Conservation (phyloP, 1,139 yeast species). For the Nakaseomyces delphensis region DNA sequence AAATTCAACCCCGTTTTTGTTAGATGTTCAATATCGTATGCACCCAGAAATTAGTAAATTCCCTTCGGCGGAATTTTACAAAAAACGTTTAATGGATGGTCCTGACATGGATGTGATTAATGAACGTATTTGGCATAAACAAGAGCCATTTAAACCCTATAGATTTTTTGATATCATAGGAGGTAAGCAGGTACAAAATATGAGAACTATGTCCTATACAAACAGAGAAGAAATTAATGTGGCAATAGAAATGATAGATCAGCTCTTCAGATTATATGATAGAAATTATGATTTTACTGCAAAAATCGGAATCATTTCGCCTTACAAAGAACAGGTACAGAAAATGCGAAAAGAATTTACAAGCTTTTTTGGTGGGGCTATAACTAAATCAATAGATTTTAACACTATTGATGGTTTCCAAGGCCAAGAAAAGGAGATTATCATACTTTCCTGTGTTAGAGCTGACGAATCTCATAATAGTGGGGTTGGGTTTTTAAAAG, state of each 20-base stretch:
- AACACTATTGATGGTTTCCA: constrained; percentile 97
- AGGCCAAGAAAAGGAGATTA: constrained; percentile 94
- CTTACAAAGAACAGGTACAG: constrained; percentile 80
- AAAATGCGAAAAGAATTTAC: constrained; percentile 50
- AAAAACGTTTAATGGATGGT: constrained; percentile 67
- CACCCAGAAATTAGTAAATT: constrained; percentile 83
- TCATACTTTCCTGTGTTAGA: constrained; percentile 90
- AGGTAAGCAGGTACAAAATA: constrained; percentile 55
- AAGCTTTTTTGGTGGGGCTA: constrained; percentile 51
- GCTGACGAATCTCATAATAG: constrained; percentile 45
- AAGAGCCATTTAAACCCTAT: constrained; percentile 56
- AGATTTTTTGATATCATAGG: constrained; percentile 66
- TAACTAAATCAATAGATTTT: constrained; percentile 66
- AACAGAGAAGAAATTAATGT: constrained; percentile 64
- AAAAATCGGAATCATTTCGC: constrained; percentile 83
- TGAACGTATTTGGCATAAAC: constrained; percentile 66
- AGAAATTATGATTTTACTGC: constrained; percentile 49
- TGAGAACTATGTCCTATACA: constrained; percentile 56
- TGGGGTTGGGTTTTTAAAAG: constrained; percentile 81
- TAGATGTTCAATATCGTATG: constrained; percentile 98
- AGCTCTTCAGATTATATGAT: constrained; percentile 45
- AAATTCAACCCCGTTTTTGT: constrained; percentile 50
- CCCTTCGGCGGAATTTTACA: constrained; percentile 78
- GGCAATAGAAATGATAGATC: constrained; percentile 60
- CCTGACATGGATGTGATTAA: constrained; percentile 53